Conservation (phyloP, 495 filamentous ascomycete species). For the Penicillium cinerascens region DNA sequence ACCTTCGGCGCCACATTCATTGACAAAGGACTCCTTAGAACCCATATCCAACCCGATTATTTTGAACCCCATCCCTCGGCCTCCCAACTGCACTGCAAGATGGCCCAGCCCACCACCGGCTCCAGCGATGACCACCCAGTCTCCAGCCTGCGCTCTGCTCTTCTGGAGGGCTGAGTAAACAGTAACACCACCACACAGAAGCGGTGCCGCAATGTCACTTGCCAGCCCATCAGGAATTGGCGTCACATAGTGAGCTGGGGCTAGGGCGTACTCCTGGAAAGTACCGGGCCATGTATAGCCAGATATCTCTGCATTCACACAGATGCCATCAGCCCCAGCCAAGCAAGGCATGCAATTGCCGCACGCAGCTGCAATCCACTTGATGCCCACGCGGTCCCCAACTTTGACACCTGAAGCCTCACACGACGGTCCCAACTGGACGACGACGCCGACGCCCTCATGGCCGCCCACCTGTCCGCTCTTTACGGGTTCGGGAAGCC, state of each 20-base stretch:
- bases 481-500: too few relatives aligned
- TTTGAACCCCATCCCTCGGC: slow-evolving; percentile 35
- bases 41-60: slow-evolving; percentile 26
- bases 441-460: not conserved
- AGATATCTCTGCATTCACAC: not conserved
- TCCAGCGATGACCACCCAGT: slow-evolving; percentile 46
- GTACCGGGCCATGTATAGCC: not conserved
- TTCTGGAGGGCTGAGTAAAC: slow-evolving; percentile 49
- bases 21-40: not conserved
- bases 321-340: not conserved
- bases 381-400: not conserved
- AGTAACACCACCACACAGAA: slow-evolving; percentile 51
- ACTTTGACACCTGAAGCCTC: not conserved
- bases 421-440: not conserved
- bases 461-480: not conserved
- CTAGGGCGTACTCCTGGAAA: not conserved
- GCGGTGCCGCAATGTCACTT: slow-evolving; percentile 50
- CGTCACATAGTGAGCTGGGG: slow-evolving; percentile 48
- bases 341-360: not conserved
- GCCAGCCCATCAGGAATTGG: slow-evolving; percentile 53
- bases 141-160: slow-evolving; percentile 44
- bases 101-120: slow-evolving; percentile 55
- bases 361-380: not conserved
- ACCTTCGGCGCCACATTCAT: slow-evolving; percentile 4
- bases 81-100: slow-evolving; percentile 51